These are phyloP conservation scores for Cenchrus americanus DNA, from an alignment of 176 grass and related monocot genomes.

Conservation along the genomic window DNA sequence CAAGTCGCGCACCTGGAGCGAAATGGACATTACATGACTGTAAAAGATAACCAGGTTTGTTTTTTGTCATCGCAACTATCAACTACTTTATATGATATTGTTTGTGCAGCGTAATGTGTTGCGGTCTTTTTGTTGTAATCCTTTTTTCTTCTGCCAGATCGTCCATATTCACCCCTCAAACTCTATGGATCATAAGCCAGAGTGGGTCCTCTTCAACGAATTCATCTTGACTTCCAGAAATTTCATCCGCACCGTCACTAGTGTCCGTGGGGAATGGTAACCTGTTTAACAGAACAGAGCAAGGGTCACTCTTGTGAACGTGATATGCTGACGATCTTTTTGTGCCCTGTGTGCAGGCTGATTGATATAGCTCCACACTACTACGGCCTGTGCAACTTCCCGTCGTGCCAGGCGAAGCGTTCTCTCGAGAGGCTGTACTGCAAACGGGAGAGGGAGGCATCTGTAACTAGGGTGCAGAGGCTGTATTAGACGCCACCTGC, in stretches of 20 bases:
- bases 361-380: constrained; percentile 79
- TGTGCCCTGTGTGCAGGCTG: constrained; percentile 56
- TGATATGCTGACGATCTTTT: not conserved
- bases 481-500: no score
- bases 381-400: constrained; percentile 77
- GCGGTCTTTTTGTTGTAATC: not conserved
- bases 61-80: not conserved
- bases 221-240: constrained; percentile 84
- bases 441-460: constrained; percentile 67
- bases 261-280: constrained; percentile 86
- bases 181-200: constrained; percentile 84
- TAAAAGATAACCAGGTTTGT: constrained; percentile 91
- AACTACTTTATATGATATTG: not conserved
- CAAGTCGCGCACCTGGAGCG: constrained; percentile 91
- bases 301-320: not conserved
- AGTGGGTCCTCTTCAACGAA: constrained; percentile 96
- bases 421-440: constrained; percentile 79
- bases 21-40: constrained; percentile 82
- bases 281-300: constrained; percentile 1
- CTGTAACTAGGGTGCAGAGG: no score
- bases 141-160: constrained; percentile 43
- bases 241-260: constrained; percentile 86
- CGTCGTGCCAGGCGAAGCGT: constrained; percentile 74
- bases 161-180: constrained; percentile 95
- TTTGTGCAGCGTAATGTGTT: not conserved